Evolutionary conservation across 164 flowering plant genomes (phyloP), one percentile per base, ranked within the genome.

Genomic region (Macadamia integrifolia): DNA sequence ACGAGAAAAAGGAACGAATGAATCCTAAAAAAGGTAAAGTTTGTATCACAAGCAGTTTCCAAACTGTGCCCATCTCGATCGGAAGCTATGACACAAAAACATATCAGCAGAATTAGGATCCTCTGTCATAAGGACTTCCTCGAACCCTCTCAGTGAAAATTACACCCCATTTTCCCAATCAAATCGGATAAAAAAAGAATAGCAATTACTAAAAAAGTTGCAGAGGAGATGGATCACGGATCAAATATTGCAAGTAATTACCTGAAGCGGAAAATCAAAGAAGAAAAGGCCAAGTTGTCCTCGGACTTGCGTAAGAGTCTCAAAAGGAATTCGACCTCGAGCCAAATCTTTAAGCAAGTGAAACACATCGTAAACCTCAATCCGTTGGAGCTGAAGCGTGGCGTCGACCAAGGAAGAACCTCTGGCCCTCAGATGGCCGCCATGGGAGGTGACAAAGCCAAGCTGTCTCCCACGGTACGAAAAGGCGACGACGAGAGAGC

Each of bases 281-380:
- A 86, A 81, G 68, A 82, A 76, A 1, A 94, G 30, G 50, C 95
- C 88, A 3, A 94, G 68, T 9, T 67, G 13, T 1, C 98, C 98
- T 3, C 67, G 44, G 53, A 92, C 75, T 60, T 64, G 44, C 7
- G 95, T 72, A 69, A 67, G 76, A 1, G 97, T 83, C 69, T 90
- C 92, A 48, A 94, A 90, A 0, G 88, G 87, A n/a, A 94, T 79
- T 2, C 62, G 65, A 1, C 99, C 99, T 64, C 66, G 83, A n/a
- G 86, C 82, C 75, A 87, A 71, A 77, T 94, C 98, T 67, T 78
- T 86, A 30, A 94, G 29, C 84, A 94, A 78, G 68, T 76, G 84
- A 58, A 94, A 62, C 61, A 74, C 87, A 66, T 94, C 97, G 55
- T 75, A 59, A 12, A 94, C 61, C 84, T 88, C 82, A 44, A 88